Evolutionary conservation across 2,329 filamentous ascomycete species (phyloP).

Genomic region (Neofusicoccum cordaticola): DNA sequence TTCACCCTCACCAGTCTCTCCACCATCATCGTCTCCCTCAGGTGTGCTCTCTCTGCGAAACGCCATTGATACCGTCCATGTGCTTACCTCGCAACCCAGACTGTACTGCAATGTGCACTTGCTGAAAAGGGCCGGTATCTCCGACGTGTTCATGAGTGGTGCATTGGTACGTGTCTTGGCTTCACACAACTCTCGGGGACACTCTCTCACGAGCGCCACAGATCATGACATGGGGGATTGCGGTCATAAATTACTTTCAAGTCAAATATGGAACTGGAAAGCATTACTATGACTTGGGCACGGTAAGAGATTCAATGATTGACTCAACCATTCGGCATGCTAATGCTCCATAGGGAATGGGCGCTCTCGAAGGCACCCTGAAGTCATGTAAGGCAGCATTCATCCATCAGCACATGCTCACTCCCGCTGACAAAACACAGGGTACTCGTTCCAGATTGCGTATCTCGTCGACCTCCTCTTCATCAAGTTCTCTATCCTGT

Average conservation of each 20-base stretch:
- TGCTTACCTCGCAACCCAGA: neutral
- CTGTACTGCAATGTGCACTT: constrained; percentile 12
- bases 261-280: constrained; percentile 29
- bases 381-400: constrained; percentile 17
- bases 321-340: neutral
- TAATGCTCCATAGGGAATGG: neutral
- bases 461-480: constrained; percentile 29
- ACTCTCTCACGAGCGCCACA: constrained; percentile 15
- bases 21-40: constrained; percentile 9
- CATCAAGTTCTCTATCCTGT: constrained; percentile 33
- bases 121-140: constrained; percentile 9
- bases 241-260: constrained; percentile 36
- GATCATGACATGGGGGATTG: constrained; percentile 36
- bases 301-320: neutral
- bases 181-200: neutral
- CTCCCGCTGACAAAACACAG: neutral
- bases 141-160: neutral
- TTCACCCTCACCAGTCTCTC: constrained; percentile 10
- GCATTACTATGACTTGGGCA: constrained; percentile 18
- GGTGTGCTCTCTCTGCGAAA: neutral
- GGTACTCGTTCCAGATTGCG: constrained; percentile 31
- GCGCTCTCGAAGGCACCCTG: constrained; percentile 18
- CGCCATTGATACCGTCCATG: neutral
- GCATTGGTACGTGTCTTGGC: neutral
- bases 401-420: no score